Conservation (phyloP, 202 grass and related monocot species). For the Eragrostis tef region DNA sequence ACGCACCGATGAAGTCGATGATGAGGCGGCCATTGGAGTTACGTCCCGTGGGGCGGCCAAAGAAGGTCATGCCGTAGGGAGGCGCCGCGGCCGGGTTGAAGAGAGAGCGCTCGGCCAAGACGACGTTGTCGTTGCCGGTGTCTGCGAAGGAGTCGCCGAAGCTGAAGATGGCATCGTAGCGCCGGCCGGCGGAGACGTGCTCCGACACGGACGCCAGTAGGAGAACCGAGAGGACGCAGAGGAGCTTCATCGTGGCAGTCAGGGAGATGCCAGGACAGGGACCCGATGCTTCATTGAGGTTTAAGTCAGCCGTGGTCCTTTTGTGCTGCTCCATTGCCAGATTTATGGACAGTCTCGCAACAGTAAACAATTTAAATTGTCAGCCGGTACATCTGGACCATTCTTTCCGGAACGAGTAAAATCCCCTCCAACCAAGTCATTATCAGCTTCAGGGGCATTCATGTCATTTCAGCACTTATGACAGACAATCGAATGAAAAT, state of each 20-base stretch:
- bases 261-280: no score
- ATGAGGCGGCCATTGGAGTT: constrained; percentile 68
- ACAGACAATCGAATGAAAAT: no score
- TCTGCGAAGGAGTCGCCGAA: constrained; percentile 74
- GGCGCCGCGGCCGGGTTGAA: not conserved
- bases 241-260: constrained; percentile 36
- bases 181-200: not conserved
- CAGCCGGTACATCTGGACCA: no score
- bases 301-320: no score
- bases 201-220: not conserved
- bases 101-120: constrained; percentile 11
- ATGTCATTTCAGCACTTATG: no score
- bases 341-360: no score
- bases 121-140: constrained; percentile 55
- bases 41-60: constrained; percentile 54
- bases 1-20: constrained; percentile 71
- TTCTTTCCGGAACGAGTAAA: no score
- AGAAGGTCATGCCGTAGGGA: constrained; percentile 69
- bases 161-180: constrained; percentile 60
- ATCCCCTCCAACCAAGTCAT: no score
- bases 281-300: not conserved
- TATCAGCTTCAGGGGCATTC: no score
- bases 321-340: no score
- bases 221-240: constrained; percentile 33
- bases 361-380: no score